These are phyloP conservation scores for Vanderwaltozyma yarrowii DNA, from an alignment of 805 yeast species.

Conservation along the genomic window DNA sequence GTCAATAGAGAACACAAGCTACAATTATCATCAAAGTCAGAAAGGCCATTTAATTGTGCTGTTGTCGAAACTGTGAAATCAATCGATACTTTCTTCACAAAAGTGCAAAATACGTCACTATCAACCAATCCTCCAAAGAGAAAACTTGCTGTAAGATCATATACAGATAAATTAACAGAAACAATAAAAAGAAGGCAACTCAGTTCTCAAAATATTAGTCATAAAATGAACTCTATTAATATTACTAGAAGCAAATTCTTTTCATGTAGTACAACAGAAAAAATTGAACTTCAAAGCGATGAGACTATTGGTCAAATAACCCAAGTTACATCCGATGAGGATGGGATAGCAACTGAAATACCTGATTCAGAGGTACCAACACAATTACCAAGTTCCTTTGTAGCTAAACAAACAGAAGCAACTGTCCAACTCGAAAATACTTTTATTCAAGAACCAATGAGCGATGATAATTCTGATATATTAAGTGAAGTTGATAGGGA, in stretches of 20 bases:
- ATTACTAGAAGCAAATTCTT: conserved; percentile 2
- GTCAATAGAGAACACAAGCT: conserved; percentile 25
- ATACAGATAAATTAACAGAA: conserved; percentile 12
- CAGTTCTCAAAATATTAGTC: neutral
- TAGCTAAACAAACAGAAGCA: neutral
- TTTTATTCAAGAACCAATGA: neutral
- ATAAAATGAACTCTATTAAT: neutral
- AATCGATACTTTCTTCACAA: conserved; percentile 18
- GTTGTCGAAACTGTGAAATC: conserved; percentile 1
- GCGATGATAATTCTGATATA: conserved; percentile 12
- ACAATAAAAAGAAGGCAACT: conserved; percentile 18
- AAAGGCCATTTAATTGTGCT: neutral
- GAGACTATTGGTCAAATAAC: no score
- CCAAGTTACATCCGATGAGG: conserved; percentile 4
- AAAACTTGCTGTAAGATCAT: neutral
- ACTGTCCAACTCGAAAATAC: neutral
- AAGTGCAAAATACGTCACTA: neutral
- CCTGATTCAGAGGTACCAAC: conserved; percentile 23
- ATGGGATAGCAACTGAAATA: conserved; percentile 18
- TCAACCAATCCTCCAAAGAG: neutral
- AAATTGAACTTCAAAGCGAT: no score
- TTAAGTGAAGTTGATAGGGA: conserved; percentile 2
- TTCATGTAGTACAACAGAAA: neutral
- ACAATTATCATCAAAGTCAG: conserved; percentile 21
- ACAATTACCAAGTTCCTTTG: conserved; percentile 16